These are phyloP conservation scores for Hypocreales sp. DNA, from an alignment of 2,329 filamentous ascomycete species.

Conservation along the genomic window DNA sequence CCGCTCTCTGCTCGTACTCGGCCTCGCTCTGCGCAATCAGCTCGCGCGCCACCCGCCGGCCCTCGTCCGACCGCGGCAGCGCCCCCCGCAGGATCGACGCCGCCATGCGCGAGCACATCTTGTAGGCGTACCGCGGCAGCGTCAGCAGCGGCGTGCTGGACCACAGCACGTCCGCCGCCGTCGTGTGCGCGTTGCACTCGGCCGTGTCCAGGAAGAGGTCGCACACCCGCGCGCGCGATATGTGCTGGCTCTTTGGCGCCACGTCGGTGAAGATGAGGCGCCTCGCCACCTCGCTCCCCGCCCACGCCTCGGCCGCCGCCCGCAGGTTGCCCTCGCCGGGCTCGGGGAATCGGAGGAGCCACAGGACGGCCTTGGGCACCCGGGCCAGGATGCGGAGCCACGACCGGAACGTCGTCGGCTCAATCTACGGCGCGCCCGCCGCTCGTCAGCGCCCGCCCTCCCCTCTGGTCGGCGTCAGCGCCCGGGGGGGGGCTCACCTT, in stretches of 20 bases:
- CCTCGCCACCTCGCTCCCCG: constrained; percentile 66
- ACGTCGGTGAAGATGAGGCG: constrained; percentile 94
- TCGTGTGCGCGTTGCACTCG: constrained; percentile 96
- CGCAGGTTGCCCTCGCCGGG: constrained; percentile 76
- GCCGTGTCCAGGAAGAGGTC: constrained; percentile 95
- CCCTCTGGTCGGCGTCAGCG: no score
- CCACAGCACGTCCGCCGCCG: constrained; percentile 91
- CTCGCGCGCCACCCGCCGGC: constrained; percentile 51
- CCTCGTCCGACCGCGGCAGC: constrained; percentile 56
- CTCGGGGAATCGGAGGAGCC: constrained; percentile 94
- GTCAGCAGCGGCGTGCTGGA: constrained; percentile 88
- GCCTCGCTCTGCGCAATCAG: constrained; percentile 65
- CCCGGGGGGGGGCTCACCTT: constrained; percentile 64
- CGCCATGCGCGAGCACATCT: constrained; percentile 98
- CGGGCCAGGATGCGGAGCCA: constrained; percentile 84
- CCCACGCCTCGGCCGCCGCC: constrained; percentile 70
- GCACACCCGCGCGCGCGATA: constrained; percentile 77
- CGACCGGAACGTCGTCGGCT: constrained; percentile 87
- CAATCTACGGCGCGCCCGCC: constrained; percentile 51
- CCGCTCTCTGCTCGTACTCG: constrained; percentile 70
- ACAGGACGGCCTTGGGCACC: constrained; percentile 78
- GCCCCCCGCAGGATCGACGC: constrained; percentile 87
- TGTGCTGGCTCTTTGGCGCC: constrained; percentile 86
- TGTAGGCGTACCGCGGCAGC: constrained; percentile 81
- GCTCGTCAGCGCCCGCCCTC: no score